Percentiles rank a stretch among this genome's conserved stretches.
Conservation (phyloP, 306 rosid species). For the Coriaria nepalensis region DNA sequence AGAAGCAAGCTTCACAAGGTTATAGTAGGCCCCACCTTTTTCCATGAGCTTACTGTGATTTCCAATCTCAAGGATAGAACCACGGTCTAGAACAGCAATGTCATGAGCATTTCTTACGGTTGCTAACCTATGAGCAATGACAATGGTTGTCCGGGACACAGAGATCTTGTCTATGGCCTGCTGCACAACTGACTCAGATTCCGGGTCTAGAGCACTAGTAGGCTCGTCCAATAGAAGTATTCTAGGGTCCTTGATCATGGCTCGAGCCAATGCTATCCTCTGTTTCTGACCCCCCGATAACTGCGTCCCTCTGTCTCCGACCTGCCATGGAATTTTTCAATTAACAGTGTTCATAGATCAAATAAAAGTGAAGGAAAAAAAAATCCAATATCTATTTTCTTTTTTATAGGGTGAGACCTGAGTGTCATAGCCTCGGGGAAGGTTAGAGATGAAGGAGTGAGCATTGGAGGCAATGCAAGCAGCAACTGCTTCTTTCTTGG, state of each 20-base stretch:
- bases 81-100: slow-evolving; percentile 65
- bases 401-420: slow-evolving; percentile 26
- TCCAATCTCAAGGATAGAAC: slow-evolving; percentile 62
- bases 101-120: slow-evolving; percentile 58
- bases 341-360: background rate
- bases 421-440: slow-evolving; percentile 75
- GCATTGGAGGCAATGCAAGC: slow-evolving; percentile 84
- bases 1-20: slow-evolving; percentile 69
- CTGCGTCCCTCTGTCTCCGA: slow-evolving; percentile 68
- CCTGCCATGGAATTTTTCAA: slow-evolving; percentile 25
- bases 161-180: slow-evolving; percentile 76
- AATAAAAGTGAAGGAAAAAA: background rate
- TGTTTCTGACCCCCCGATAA: slow-evolving; percentile 97
- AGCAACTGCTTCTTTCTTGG: slow-evolving; percentile 60
- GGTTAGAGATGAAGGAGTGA: slow-evolving; percentile 52
- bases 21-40: slow-evolving; percentile 50
- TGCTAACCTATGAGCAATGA: slow-evolving; percentile 80
- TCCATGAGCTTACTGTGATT: slow-evolving; percentile 63
- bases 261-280: slow-evolving; percentile 78
- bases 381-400: too few species aligned
- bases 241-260: slow-evolving; percentile 72
- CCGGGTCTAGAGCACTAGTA: slow-evolving; percentile 85
- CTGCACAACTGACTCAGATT: slow-evolving; percentile 65
- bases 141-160: slow-evolving; percentile 56
- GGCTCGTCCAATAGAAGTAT: slow-evolving; percentile 83